These are phyloP conservation scores for Blumeriella jaapii DNA, from an alignment of 2,329 filamentous ascomycete genomes.

Conservation along the genomic window DNA sequence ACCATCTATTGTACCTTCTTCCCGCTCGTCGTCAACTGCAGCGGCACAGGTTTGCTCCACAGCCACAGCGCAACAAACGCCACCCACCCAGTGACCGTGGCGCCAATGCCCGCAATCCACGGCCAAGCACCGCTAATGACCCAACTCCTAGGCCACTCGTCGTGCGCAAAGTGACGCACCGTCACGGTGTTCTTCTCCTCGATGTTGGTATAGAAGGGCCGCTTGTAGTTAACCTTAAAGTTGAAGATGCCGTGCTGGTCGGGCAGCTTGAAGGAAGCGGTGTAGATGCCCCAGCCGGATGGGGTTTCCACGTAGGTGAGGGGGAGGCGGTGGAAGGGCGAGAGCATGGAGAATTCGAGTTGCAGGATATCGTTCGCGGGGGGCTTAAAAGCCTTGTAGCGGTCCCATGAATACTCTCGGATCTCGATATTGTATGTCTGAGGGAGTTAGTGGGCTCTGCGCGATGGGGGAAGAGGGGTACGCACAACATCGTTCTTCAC, in stretches of 20 bases:
- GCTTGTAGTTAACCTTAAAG: conserved; percentile 94
- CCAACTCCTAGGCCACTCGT: conserved; percentile 90
- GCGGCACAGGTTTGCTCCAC: conserved; percentile 50
- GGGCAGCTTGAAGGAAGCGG: conserved; percentile 66
- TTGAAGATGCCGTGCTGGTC: conserved; percentile 99
- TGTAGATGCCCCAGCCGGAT: conserved; percentile 60
- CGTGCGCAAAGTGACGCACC: conserved; percentile 90
- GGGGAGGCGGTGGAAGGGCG: conserved; percentile 83
- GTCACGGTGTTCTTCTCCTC: conserved; percentile 95
- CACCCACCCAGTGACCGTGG: conserved; percentile 74
- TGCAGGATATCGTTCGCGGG: conserved; percentile 65
- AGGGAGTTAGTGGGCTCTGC: conserved; percentile 6
- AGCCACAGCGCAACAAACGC: conserved; percentile 82
- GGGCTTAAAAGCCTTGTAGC: conserved; percentile 62
- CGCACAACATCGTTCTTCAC: conserved; percentile 94
- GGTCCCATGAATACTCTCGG: conserved; percentile 70
- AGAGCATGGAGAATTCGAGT: conserved; percentile 98
- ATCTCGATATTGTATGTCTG: conserved; percentile 51
- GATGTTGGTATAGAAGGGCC: conserved; percentile 77
- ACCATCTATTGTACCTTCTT: conserved; percentile 32
- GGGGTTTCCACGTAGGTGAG: conserved; percentile 49
- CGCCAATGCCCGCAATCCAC: conserved; percentile 81
- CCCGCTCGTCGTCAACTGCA: conserved; percentile 22
- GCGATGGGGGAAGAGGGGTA: conserved; percentile 24
- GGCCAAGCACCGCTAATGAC: conserved; percentile 86